Evolutionary conservation across 495 filamentous ascomycete species (phyloP), one percentile per base, ranked within the genome.

Genomic region (Penicillium riverlandense): DNA sequence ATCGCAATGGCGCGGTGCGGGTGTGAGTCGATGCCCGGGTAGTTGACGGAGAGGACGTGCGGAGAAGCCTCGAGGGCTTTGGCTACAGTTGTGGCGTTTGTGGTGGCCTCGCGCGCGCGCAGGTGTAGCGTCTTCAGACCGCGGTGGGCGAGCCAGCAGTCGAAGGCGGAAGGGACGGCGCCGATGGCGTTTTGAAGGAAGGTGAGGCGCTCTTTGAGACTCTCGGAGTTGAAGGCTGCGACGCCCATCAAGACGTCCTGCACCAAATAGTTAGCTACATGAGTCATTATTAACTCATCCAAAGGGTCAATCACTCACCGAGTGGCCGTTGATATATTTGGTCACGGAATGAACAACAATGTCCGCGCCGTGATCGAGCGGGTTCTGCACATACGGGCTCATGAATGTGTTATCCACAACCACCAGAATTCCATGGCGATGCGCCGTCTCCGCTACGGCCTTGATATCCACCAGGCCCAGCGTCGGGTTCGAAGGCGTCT

Each of bases 321-420:
- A 84, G 68, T 99, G 92, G 7, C 92, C 92, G 60, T 99, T 99
- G 65, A 99, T 97, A 69, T 97, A 99, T 66, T 99, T 99, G 7
- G 92, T 99, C n/a, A 99, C 92, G 33, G 85, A 90, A 73, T 99
- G 92, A n/a, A 97, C 83, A 35, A 97, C 92, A 37, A 99, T 90
- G 59, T 99, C 94, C 31, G 92, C 92, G 54, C 92, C 92, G 66
- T 94, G 88, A 53, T 90, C 80, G 22, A 99, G 76, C 2, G 92
- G 92, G 63, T 96, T 97, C 66, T 99, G 92, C 16, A 97, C 75
- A 60, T 97, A 99, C 22, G 92, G 92, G 48, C 81, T 87, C 55
- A 99, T 70, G 72, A 99, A 99, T 2, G 92, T 99, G 72, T 99
- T 99, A 68, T 99, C 92, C 2, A 99, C 92, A 6, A 99, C 94